Evolutionary conservation across 148 eudicot species (phyloP).

Genomic region (Amaranthus palmeri): DNA sequence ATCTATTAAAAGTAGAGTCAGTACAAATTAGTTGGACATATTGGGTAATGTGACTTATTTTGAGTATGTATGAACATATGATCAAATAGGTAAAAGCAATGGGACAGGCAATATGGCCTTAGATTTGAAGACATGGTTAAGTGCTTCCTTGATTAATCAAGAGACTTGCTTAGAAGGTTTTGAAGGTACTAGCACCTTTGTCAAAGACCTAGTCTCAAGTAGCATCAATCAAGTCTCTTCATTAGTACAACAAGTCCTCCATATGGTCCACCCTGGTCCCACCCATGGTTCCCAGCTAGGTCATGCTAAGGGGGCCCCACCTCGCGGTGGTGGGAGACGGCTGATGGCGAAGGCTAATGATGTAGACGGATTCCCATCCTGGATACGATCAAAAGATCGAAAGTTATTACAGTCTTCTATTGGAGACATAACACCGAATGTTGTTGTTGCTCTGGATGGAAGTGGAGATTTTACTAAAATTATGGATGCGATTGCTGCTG

Average conservation of each 20-base stretch:
- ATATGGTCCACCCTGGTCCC: slow-evolving; percentile 41
- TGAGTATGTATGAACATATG: not conserved
- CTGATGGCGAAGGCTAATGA: not conserved
- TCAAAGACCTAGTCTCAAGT: slow-evolving; percentile 41
- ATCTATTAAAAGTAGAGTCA: too few species aligned
- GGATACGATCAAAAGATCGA: slow-evolving; percentile 50
- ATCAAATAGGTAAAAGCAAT: slow-evolving; percentile 43
- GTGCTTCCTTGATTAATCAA: slow-evolving; percentile 63
- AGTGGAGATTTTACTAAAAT: slow-evolving; percentile 28
- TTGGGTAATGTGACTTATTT: not conserved
- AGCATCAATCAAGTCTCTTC: slow-evolving; percentile 54
- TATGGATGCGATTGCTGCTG: slow-evolving; percentile 24
- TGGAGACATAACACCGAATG: slow-evolving; percentile 2
- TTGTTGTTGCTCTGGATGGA: slow-evolving; percentile 35
- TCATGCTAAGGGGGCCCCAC: slow-evolving; percentile 2
- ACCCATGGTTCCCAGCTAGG: slow-evolving; percentile 5
- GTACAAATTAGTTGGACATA: not conserved
- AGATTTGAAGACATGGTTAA: slow-evolving; percentile 71
- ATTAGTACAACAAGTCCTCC: slow-evolving; percentile 43
- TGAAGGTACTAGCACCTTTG: slow-evolving; percentile 55
- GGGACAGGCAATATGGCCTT: slow-evolving; percentile 56
- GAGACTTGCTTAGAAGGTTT: slow-evolving; percentile 84
- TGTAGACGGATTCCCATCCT: slow-evolving; percentile 41
- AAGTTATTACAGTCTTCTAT: slow-evolving; percentile 38
- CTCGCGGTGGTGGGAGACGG: slow-evolving; percentile 29